These are phyloP conservation scores for Aspergillus steynii DNA, from an alignment of 495 filamentous ascomycete genomes.

Conservation along the genomic window DNA sequence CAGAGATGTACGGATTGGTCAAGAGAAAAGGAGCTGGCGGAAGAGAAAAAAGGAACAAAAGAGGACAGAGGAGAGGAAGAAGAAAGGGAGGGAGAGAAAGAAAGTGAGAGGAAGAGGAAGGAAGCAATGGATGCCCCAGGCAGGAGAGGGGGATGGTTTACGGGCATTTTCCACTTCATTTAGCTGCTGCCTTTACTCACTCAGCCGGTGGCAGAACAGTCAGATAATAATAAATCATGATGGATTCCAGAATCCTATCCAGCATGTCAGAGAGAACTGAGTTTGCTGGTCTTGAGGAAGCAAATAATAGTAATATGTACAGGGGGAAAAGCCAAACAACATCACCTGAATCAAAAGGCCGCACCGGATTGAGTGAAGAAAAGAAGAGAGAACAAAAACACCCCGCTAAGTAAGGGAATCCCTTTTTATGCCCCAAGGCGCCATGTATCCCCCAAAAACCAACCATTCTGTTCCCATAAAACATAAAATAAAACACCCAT, in stretches of 20 bases:
- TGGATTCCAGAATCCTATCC: slow-evolving; percentile 2
- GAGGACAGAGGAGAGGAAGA: slow-evolving; percentile 4
- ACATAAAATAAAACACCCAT: slow-evolving; percentile 22
- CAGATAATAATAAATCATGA: not conserved
- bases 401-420: slow-evolving; percentile 19
- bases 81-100: not conserved
- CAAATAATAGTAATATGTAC: slow-evolving; percentile 6
- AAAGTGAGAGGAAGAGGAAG: slow-evolving; percentile 9
- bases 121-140: not conserved
- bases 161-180: not conserved
- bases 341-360: slow-evolving; percentile 10
- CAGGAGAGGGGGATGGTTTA: not conserved
- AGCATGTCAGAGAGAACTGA: slow-evolving; percentile 1
- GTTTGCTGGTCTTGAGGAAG: not conserved
- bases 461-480: slow-evolving; percentile 23
- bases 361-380: slow-evolving; percentile 13
- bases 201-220: not conserved
- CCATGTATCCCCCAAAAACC: slow-evolving; percentile 30
- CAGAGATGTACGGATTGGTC: not conserved
- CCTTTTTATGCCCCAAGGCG: slow-evolving; percentile 28
- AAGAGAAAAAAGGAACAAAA: slow-evolving; percentile 6
- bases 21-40: slow-evolving; percentile 2
- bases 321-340: slow-evolving; percentile 14
- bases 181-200: too few species aligned
- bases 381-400: slow-evolving; percentile 16